Percentiles rank a stretch among this genome's conserved stretches.
These are phyloP conservation scores for Chara braunii DNA, from an alignment of 139 green algal species.

Conservation along the genomic window DNA sequence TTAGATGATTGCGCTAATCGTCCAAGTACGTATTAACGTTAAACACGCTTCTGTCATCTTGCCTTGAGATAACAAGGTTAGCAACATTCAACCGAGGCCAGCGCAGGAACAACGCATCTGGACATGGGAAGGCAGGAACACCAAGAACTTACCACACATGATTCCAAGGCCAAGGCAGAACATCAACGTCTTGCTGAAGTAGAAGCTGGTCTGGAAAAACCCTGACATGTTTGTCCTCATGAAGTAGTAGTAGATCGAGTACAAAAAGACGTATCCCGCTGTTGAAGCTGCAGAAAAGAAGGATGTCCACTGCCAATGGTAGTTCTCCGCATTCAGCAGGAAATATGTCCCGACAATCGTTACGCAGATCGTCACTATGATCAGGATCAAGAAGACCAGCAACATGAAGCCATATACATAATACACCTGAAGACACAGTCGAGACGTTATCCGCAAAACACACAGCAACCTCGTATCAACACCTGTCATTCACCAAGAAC, in stretches of 20 bases:
- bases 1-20: too few species aligned
- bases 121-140: too few species aligned
- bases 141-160: slow-evolving; percentile 59
- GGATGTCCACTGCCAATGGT: slow-evolving; percentile 93
- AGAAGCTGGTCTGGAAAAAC: slow-evolving; percentile 94
- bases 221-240: slow-evolving; percentile 96
- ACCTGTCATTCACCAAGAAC: too few species aligned
- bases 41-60: too few species aligned
- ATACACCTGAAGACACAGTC: slow-evolving; percentile 72
- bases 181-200: slow-evolving; percentile 96
- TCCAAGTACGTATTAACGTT: too few species aligned
- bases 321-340: slow-evolving; percentile 97
- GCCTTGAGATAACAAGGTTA: too few species aligned
- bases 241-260: slow-evolving; percentile 83
- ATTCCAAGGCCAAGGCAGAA: slow-evolving; percentile 71
- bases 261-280: slow-evolving; percentile 83
- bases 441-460: too few species aligned
- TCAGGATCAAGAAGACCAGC: slow-evolving; percentile 88
- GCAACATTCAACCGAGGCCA: too few species aligned
- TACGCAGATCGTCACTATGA: slow-evolving; percentile 80
- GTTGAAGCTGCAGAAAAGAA: slow-evolving; percentile 78
- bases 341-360: slow-evolving; percentile 95
- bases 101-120: too few species aligned
- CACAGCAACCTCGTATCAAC: too few species aligned
- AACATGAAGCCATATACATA: slow-evolving; percentile 98